Base-by-base conservation (phyloP, 164 flowering plant genomes). In the Stephania cephalantha region DNA sequence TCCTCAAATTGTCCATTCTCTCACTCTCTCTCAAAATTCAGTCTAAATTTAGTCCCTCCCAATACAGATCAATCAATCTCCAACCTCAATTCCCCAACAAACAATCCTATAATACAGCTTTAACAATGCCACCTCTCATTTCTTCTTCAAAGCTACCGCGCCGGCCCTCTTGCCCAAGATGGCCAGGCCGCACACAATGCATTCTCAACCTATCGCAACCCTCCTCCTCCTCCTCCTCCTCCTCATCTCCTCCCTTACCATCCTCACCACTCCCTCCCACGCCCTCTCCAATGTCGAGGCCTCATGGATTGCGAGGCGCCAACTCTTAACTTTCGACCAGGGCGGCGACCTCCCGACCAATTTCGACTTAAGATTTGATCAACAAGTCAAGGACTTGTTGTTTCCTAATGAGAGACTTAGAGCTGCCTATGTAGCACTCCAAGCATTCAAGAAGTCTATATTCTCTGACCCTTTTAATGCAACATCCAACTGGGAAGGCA, bases 371-470 rank as follows among this genome's bases (percentile, higher is more conserved):
- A 78, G 83, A 52, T 42, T 83, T 35, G 79, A 84, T 35, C 42
- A 35, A 35, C 20, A n/a, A 58, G 18, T 18, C 13, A 25, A n/a
- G 1, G 30, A 35, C 46, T 22, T 35, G 42, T 0, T 35, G 42
- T 72, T 72, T 12, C 67, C 46, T 15, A 72, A 72, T 55, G 20
- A 78, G 0, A 83, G 92, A 83, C 89, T 92, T 12, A 64, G 73
- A 44, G 76, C 74, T 25, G 97, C 97, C 9, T 88, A 88, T 65
- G 67, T 82, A 46, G 97, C 88, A 12, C 87, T 93, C 22, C 90
- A 89, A 44, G 90, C 91, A 30, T 89, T 85, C 90, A 94, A 92
- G 66, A 75, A 82, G 25, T 90, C 94, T 13, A 83, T 94, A 0
- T 87, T 80, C 65, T 93, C 95, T 1, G 98, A 93, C 74, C 98